Evolutionary conservation across 371 early-diverging fungal species (phyloP).

Genomic region (Mortierella polycephala): DNA sequence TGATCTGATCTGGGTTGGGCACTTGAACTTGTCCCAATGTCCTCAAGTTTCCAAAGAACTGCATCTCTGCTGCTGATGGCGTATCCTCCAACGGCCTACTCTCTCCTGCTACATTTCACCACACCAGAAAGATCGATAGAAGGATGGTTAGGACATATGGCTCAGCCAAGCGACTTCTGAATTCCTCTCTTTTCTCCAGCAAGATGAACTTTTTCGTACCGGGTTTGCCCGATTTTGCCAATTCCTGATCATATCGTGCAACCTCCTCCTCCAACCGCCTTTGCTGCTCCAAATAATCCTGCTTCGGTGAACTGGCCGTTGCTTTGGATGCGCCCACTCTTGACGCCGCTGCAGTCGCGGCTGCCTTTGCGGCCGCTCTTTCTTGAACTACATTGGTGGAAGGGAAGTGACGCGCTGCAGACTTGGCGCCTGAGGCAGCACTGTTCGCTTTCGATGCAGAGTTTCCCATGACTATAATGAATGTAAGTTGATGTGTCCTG

Average conservation of each 20-base stretch:
- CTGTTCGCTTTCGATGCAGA: conserved; percentile 35
- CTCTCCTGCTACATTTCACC: conserved; percentile 26
- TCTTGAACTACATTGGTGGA: conserved; percentile 36
- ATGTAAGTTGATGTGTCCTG: neutral
- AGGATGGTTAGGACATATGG: too few species aligned
- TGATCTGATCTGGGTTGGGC: conserved; percentile 44
- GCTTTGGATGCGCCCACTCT: neutral
- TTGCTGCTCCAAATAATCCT: conserved; percentile 43
- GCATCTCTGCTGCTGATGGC: conserved; percentile 46
- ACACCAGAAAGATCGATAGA: too few species aligned
- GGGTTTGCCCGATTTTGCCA: conserved; percentile 22
- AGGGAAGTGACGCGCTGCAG: conserved; percentile 49
- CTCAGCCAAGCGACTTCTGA: too few species aligned
- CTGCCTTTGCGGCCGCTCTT: conserved; percentile 17
- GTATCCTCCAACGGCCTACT: conserved; percentile 47
- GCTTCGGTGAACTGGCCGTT: conserved; percentile 27
- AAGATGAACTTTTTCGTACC: conserved; percentile 4
- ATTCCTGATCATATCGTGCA: conserved; percentile 27
- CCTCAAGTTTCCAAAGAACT: conserved; percentile 51
- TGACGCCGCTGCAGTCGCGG: conserved; percentile 2
- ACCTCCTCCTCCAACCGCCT: conserved; percentile 37
- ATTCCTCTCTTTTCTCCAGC: neutral
- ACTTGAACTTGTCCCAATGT: conserved; percentile 44
- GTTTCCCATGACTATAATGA: conserved; percentile 28
- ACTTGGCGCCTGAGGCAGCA: conserved; percentile 33